phyloP scores from a whole-genome alignment of 257 asterid genomes.

The Datura wrightii region DNA sequence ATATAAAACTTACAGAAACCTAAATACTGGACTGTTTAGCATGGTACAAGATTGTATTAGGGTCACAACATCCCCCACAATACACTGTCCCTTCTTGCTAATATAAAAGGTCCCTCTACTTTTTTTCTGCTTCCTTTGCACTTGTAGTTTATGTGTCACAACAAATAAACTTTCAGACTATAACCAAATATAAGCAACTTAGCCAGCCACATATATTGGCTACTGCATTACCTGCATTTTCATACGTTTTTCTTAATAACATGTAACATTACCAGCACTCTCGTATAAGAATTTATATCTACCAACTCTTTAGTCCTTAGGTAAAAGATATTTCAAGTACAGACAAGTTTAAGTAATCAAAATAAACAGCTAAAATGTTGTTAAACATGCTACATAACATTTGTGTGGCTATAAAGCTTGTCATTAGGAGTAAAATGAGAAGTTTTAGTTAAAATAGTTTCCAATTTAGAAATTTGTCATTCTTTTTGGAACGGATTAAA shows the following conservation, averaged over 20 bases:
- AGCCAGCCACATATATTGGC: background rate
- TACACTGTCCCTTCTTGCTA: background rate
- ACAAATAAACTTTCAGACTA: background rate
- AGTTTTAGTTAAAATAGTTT: background rate
- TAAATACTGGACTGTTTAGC: background rate
- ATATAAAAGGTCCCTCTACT: background rate
- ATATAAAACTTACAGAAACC: background rate
- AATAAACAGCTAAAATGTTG: background rate
- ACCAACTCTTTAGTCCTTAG: background rate
- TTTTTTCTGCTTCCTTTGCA: background rate
- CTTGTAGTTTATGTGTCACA: background rate
- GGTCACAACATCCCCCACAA: background rate
- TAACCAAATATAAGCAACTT: background rate
- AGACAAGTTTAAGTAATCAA: constrained; percentile 22
- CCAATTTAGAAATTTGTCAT: background rate
- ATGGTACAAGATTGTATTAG: background rate
- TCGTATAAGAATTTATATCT: background rate
- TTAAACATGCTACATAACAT: background rate
- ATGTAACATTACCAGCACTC: background rate
- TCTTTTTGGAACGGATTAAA: background rate
- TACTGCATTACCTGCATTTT: background rate
- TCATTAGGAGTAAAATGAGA: background rate
- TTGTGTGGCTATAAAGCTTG: background rate
- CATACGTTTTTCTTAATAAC: background rate
- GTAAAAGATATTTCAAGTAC: background rate